A percentile compares a stretch with the other conserved stretches of the same genome.
Conservation (phyloP, 345 rosid species). For the Camelina hispida region DNA sequence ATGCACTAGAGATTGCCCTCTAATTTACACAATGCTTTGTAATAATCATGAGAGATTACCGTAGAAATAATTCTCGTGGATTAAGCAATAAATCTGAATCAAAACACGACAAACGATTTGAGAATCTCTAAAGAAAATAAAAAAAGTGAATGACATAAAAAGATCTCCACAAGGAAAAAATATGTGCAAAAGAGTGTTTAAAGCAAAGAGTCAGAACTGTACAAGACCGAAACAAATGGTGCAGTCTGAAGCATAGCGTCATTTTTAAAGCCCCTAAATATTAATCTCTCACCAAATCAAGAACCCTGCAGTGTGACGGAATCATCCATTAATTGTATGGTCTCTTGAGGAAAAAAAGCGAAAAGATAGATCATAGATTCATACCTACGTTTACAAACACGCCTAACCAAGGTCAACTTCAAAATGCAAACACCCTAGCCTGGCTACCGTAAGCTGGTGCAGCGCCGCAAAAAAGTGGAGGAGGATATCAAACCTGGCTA, state of each 20-base stretch:
- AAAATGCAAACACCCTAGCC: constrained; percentile 12
- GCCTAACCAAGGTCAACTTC: constrained; percentile 14
- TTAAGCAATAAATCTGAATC: background rate
- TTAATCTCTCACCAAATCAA: constrained; percentile 19
- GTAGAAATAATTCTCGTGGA: background rate
- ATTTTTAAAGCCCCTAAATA: constrained; percentile 1
- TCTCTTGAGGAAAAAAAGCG: constrained; percentile 3
- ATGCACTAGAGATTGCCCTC: no score
- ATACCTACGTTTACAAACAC: constrained; percentile 26
- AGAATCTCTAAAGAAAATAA: background rate
- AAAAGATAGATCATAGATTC: constrained; percentile 6
- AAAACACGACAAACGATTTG: background rate
- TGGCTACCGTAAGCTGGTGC: background rate
- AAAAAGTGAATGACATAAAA: background rate
- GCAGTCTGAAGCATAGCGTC: constrained; percentile 24
- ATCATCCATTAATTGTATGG: constrained; percentile 5
- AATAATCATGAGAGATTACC: background rate
- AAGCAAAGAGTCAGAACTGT: constrained; percentile 30
- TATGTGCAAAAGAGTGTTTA: constrained; percentile 13
- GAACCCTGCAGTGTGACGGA: constrained; percentile 23
- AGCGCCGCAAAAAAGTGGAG: background rate
- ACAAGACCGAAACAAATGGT: constrained; percentile 27
- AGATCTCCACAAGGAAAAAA: background rate
- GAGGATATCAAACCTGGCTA: background rate
- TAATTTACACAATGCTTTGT: background rate